Percentiles rank a stretch among this genome's conserved stretches.
Conservation (phyloP, 345 rosid genomes). For the Populus pruinosa region DNA sequence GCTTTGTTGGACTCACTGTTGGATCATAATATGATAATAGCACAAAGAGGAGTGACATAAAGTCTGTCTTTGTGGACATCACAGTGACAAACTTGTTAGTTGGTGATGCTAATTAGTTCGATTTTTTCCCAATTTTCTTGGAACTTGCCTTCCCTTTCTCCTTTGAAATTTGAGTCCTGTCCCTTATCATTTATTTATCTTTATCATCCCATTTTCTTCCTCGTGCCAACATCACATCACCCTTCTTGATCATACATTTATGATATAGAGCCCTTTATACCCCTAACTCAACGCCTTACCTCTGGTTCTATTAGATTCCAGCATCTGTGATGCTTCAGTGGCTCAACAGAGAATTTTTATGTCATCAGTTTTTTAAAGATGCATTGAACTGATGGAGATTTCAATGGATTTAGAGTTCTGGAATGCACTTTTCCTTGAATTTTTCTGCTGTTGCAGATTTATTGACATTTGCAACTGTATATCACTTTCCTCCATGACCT, state of each 20-base stretch:
- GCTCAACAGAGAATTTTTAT: background rate
- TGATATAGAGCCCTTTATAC: background rate
- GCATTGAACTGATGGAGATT: background rate
- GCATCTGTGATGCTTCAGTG: background rate
- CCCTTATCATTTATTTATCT: background rate
- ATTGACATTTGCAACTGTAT: background rate
- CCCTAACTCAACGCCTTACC: background rate
- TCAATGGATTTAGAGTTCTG: background rate
- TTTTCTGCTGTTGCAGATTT: background rate
- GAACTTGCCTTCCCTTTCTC: background rate
- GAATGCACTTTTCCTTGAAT: background rate
- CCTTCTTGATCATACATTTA: background rate
- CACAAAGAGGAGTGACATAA: background rate
- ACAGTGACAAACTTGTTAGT: background rate
- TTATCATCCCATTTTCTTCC: background rate
- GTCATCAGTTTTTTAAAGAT: background rate
- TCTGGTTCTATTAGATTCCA: background rate
- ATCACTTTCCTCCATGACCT: background rate
- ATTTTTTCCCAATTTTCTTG: background rate
- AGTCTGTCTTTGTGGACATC: background rate
- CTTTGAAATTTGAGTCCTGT: background rate
- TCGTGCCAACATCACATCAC: background rate
- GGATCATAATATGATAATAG: background rate
- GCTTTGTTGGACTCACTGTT: background rate
- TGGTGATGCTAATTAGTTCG: background rate